Evolutionary conservation across 139 green algal species (phyloP).

Genomic region (Pleodorina starrii): DNA sequence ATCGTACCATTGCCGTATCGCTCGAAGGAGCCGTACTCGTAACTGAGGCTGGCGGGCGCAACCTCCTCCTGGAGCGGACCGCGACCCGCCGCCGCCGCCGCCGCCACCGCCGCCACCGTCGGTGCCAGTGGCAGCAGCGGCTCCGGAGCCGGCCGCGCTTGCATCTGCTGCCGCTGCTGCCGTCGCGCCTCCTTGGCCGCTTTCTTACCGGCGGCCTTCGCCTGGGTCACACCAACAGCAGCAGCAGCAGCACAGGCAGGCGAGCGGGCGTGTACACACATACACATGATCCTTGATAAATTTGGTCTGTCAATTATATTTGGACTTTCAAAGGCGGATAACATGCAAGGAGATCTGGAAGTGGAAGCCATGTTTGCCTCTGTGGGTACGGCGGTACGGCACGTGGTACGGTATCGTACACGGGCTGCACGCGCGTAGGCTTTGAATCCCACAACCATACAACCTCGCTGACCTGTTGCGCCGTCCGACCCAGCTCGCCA

Average conservation of each 20-base stretch:
- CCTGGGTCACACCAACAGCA: slow-evolving; percentile 25
- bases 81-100: background rate
- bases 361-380: no score
- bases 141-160: background rate
- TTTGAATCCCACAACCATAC: no score
- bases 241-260: background rate
- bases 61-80: background rate
- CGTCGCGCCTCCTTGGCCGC: slow-evolving; percentile 54
- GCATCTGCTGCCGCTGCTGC: slow-evolving; percentile 15
- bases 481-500: background rate
- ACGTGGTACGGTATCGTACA: no score
- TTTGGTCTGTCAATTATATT: no score
- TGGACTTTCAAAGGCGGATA: no score
- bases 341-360: no score
- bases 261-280: no score
- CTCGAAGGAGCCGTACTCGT: slow-evolving; percentile 64
- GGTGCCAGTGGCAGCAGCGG: no score
- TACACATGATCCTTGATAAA: no score
- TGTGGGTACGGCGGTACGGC: no score
- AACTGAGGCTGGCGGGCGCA: slow-evolving; percentile 25
- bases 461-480: slow-evolving; percentile 32
- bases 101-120: background rate
- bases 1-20: slow-evolving; percentile 37
- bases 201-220: slow-evolving; percentile 52
- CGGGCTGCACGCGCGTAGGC: no score